phyloP scores from a whole-genome alignment of 495 filamentous ascomycete genomes.

The Chaetomium fimeti region DNA sequence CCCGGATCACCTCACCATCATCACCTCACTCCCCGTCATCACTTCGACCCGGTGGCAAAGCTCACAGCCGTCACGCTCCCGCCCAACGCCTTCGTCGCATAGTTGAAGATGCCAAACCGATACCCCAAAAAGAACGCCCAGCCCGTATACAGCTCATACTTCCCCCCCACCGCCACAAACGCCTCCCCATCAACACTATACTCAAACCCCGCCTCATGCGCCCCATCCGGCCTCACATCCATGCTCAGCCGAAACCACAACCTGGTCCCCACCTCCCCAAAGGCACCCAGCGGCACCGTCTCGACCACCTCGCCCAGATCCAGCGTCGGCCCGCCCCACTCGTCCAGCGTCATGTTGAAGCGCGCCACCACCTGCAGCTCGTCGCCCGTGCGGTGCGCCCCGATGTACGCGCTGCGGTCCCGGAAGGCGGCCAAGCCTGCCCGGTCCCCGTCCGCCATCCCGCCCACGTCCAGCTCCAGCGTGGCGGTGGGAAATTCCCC shows the following conservation, averaged over 20 bases:
- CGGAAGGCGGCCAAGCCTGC: constrained; percentile 7
- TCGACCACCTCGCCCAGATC: neutral
- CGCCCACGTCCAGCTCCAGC: neutral
- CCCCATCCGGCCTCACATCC: constrained; percentile 2
- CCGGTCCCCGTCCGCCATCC: constrained; percentile 5
- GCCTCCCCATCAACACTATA: constrained; percentile 5
- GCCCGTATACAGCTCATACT: neutral
- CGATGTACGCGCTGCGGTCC: constrained; percentile 9
- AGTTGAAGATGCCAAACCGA: constrained; percentile 8
- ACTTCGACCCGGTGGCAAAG: neutral
- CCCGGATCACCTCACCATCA: too few species aligned
- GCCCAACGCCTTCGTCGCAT: constrained; percentile 3
- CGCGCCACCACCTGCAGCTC: neutral
- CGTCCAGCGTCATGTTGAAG: constrained; percentile 3
- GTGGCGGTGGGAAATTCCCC: neutral
- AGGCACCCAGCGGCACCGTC: neutral
- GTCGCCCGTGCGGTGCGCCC: neutral
- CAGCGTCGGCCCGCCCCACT: constrained; percentile 5
- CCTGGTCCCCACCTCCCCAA: neutral
- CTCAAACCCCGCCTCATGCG: neutral
- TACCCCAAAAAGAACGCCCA: constrained; percentile 13
- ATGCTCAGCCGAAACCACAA: neutral
- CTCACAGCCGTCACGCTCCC: neutral
- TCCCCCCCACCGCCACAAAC: neutral
- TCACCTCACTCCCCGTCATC: neutral